Percentiles rank a stretch among this genome's conserved stretches.
Evolutionary conservation across 805 yeast species (phyloP).

Genomic region (Sporopachydermia quercuum): DNA sequence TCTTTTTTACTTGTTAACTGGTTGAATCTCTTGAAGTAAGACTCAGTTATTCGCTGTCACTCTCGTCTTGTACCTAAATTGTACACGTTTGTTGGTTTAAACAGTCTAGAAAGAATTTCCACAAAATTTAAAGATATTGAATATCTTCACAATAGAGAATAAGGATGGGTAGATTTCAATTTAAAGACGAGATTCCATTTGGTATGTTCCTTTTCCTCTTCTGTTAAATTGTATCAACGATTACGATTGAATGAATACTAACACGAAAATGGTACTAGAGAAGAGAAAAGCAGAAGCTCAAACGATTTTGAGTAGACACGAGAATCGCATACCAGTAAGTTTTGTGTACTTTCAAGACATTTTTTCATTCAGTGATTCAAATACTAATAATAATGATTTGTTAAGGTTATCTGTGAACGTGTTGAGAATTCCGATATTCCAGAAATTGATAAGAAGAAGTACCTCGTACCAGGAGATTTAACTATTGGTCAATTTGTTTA

Average conservation of each 20-base stretch:
- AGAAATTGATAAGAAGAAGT: constrained; percentile 93
- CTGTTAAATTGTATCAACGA: background rate
- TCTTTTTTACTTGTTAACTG: too few relatives aligned
- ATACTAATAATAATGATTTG: background rate
- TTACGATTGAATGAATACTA: background rate
- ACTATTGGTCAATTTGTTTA: constrained; percentile 97
- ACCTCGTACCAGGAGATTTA: constrained; percentile 88
- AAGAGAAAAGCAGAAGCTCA: constrained; percentile 91
- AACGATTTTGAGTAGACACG: constrained; percentile 77
- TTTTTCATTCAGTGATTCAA: constrained; percentile 1
- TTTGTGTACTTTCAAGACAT: background rate
- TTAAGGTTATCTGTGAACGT: constrained; percentile 71
- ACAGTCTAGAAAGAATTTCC: too few relatives aligned
- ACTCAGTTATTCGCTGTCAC: too few relatives aligned
- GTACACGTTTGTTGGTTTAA: too few relatives aligned
- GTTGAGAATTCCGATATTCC: constrained; percentile 94
- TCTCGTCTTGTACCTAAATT: too few relatives aligned
- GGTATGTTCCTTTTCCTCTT: constrained; percentile 34
- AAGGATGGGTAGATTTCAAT: constrained; percentile 43
- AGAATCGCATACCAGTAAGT: constrained; percentile 79
- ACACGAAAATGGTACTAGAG: constrained; percentile 25
- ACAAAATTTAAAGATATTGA: too few relatives aligned
- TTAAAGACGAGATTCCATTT: constrained; percentile 90
- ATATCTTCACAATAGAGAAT: too few relatives aligned
- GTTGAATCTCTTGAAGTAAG: too few relatives aligned